Evolutionary conservation across 441 rosid species (phyloP), one percentile per base, ranked within the genome.

Genomic region (Brassica hybrid): DNA sequence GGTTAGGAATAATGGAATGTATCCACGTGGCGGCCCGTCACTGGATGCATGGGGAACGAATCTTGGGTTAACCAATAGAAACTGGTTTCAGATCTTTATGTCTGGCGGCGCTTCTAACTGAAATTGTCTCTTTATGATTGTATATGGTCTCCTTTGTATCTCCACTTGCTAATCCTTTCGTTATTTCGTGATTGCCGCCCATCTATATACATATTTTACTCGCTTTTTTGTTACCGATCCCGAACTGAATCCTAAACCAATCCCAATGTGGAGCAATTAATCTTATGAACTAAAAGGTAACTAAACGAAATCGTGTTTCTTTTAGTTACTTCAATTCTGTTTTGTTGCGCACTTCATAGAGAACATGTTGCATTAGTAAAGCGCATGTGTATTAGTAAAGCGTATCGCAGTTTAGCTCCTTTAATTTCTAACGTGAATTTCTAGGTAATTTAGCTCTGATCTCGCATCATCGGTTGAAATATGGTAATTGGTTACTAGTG

Each of bases 21-120:
- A 14, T 78, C 74, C 81, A 85, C 81, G 79, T 82, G 82, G 83
- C 74, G 1, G 19, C 5, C n/a, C 43, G 43, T 41, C 30, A 41
- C 41, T 57, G 78, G 72, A 11, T 66, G 65, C 59, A 57, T 57
- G 59, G 17, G 13, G 78, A 74, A 66, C 64, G 72, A 74, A 74
- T 74, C 30, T 66, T 66, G n/a, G 59, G 58, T 57, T 56, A 66
- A 74, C 78, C 72, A 65, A 72, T 72, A 17, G 66, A 25, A 74
- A 65, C 43, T 66, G 72, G 71, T 65, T 74, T 66, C 72, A 56
- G 17, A 65, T 36, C 72, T 74, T 67, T 74, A 54, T 67, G 59
- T 74, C 36, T 54, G 72, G 60, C 78, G 72, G 72, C 78, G 72
- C 72, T 74, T 74, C 32, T 74, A 74, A 74, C 67, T 66, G 78